Evolutionary conservation across 176 grass and related monocot species (phyloP).

Genomic region (Bonia amplexicaulis): DNA sequence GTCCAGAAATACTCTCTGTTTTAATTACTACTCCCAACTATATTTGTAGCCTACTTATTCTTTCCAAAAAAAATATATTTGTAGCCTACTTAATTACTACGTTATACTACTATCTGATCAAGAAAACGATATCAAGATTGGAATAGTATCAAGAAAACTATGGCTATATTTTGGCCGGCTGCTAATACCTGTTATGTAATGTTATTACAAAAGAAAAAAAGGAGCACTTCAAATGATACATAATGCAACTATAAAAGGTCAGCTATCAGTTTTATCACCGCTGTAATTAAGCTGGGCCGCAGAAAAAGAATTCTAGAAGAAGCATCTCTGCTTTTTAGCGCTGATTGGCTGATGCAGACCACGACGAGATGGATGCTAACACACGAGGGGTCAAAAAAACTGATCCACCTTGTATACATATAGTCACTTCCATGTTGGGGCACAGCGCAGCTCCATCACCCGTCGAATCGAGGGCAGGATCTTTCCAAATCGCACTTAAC

Average conservation of each 20-base stretch:
- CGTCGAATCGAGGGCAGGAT: not conserved
- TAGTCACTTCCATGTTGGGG: not conserved
- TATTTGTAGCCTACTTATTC: not conserved
- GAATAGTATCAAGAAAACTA: not conserved
- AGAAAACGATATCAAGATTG: not conserved
- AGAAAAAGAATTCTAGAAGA: constrained; percentile 3
- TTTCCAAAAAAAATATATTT: not conserved
- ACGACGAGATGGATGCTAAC: constrained; percentile 12
- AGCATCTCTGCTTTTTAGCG: not conserved
- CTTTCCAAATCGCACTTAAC: not conserved
- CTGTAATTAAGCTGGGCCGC: constrained; percentile 3
- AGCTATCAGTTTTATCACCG: not conserved
- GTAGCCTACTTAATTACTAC: not conserved
- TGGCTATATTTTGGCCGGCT: not conserved
- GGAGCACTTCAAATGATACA: not conserved
- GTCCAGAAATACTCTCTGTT: not conserved
- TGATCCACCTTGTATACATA: not conserved
- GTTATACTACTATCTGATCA: not conserved
- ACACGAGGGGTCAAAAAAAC: not conserved
- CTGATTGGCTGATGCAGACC: constrained; percentile 4
- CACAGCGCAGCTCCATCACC: not conserved
- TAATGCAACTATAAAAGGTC: not conserved
- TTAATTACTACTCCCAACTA: not conserved
- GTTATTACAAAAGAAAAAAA: not conserved
- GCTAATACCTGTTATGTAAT: not conserved